Evolutionary conservation across 148 eudicot genomes (phyloP).

Genomic region (Rhododendron ovatum): DNA sequence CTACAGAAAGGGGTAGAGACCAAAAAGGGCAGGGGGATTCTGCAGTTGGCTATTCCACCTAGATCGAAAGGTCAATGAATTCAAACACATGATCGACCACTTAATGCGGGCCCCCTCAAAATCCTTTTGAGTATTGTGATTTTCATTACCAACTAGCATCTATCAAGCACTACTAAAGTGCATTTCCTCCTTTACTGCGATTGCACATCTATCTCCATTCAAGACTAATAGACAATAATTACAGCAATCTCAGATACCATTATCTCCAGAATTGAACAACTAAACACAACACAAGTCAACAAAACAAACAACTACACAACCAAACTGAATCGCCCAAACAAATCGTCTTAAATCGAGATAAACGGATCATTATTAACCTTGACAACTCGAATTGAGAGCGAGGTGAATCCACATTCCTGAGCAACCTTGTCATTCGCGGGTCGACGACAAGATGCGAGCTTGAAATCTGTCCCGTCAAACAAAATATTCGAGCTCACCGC

Average conservation of each 20-base stretch:
- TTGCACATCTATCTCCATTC: background rate
- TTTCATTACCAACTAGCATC: background rate
- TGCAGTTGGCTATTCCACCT: background rate
- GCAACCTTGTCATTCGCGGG: slow-evolving; percentile 71
- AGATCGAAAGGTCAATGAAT: background rate
- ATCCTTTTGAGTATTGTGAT: background rate
- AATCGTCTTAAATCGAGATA: background rate
- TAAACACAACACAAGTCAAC: background rate
- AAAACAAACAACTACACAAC: background rate
- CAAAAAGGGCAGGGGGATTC: background rate
- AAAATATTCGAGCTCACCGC: slow-evolving; percentile 43
- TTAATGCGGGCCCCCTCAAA: background rate
- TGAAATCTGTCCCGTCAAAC: slow-evolving; percentile 82
- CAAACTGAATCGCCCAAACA: background rate
- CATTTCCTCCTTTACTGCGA: background rate
- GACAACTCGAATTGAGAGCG: slow-evolving; percentile 76
- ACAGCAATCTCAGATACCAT: background rate
- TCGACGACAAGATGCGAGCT: slow-evolving; percentile 72
- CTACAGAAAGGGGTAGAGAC: no score
- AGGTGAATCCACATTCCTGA: slow-evolving; percentile 85
- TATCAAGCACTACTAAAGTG: no score
- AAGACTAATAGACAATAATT: background rate
- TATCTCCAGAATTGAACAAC: background rate
- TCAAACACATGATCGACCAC: background rate
- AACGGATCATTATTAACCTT: slow-evolving; percentile 30